Conservation (phyloP, 257 asterid genomes). For the Solanum piurae region DNA sequence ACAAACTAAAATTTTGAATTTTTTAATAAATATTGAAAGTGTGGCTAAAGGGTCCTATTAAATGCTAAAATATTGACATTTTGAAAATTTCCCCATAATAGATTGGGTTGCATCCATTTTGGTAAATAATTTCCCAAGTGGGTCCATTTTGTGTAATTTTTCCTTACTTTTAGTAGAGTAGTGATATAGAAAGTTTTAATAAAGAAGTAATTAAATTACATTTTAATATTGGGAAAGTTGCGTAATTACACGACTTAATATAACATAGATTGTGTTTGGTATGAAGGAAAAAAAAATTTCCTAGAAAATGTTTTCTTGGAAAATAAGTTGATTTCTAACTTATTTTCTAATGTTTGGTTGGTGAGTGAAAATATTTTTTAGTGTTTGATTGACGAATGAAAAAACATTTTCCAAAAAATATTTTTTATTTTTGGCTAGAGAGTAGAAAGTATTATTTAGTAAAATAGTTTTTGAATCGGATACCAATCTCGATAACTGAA, state of each 20-base stretch:
- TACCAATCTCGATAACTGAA: background rate
- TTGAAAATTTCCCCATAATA: no score
- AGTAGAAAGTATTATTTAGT: background rate
- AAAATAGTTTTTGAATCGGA: background rate
- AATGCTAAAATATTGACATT: no score
- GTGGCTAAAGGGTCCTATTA: no score
- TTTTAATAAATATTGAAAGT: no score
- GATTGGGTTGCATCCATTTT: background rate
- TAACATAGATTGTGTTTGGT: background rate
- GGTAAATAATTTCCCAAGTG: background rate
- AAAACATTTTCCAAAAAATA: no score
- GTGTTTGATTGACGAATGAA: background rate
- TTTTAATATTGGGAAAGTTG: background rate
- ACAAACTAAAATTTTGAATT: no score
- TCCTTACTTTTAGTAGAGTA: background rate
- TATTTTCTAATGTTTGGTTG: background rate
- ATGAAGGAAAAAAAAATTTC: no score
- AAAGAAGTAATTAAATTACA: background rate
- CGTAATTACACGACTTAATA: background rate
- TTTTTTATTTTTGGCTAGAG: background rate
- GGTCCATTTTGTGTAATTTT: background rate
- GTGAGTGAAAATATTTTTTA: background rate
- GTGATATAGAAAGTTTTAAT: no score
- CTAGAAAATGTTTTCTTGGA: no score
- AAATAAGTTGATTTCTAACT: background rate